Evolutionary conservation across 495 filamentous ascomycete species (phyloP).

Genomic region (Achaetomiella virescens): DNA sequence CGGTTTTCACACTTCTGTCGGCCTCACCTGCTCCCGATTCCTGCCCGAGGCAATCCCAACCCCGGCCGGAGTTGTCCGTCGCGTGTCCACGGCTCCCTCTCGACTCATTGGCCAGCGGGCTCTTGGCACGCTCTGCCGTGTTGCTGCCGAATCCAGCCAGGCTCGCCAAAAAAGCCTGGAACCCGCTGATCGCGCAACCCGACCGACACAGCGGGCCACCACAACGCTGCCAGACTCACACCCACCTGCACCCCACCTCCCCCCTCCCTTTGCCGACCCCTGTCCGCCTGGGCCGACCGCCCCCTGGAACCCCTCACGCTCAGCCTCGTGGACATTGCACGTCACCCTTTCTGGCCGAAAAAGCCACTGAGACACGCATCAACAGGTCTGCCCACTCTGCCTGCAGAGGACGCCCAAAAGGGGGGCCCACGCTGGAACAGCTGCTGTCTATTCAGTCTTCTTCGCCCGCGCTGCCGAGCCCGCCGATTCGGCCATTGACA

Average conservation of each 20-base stretch:
- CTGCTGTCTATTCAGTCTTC: constrained; percentile 20
- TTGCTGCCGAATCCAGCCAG: constrained; percentile 21
- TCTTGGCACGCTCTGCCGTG: constrained; percentile 5
- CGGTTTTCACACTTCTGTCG: background rate
- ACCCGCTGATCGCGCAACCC: constrained; percentile 25
- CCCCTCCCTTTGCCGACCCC: constrained; percentile 9
- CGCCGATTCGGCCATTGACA: constrained; percentile 18
- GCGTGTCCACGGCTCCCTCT: constrained; percentile 11
- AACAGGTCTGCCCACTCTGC: constrained; percentile 19
- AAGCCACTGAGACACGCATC: constrained; percentile 33
- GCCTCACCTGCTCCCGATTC: background rate
- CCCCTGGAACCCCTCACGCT: constrained; percentile 27
- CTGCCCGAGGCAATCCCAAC: constrained; percentile 18
- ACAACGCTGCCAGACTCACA: constrained; percentile 13
- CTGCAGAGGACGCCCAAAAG: constrained; percentile 20
- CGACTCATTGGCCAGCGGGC: constrained; percentile 6
- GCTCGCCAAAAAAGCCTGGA: constrained; percentile 22
- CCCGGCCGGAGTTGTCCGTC: constrained; percentile 24
- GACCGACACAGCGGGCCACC: constrained; percentile 24
- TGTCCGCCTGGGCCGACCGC: constrained; percentile 30
- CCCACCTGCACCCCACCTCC: constrained; percentile 3
- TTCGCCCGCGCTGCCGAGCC: constrained; percentile 15
- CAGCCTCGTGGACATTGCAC: constrained; percentile 34
- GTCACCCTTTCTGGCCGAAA: constrained; percentile 24
- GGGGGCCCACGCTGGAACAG: constrained; percentile 20